These are phyloP conservation scores for Gossypium turneri DNA, from an alignment of 345 rosid species.

Conservation along the genomic window DNA sequence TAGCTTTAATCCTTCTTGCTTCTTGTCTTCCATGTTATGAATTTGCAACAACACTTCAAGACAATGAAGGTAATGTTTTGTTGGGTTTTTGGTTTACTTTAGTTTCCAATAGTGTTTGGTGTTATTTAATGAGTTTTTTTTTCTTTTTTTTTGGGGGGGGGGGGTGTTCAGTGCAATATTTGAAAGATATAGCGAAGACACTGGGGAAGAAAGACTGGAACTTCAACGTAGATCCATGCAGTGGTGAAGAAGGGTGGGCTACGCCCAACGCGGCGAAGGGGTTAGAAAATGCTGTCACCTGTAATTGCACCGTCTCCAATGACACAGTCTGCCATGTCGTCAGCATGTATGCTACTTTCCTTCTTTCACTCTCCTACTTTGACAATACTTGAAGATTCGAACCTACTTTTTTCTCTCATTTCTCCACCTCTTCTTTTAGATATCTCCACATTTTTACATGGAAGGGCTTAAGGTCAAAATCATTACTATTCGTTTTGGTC, in stretches of 20 bases:
- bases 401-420: background rate
- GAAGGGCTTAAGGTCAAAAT: too few species aligned
- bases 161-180: conserved; percentile 36
- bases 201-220: conserved; percentile 50
- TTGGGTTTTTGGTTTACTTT: background rate
- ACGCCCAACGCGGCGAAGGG: conserved; percentile 1
- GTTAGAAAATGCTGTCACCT: conserved; percentile 29
- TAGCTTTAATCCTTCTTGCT: conserved; percentile 15
- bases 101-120: background rate
- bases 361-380: background rate
- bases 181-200: conserved; percentile 36
- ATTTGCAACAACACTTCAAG: conserved; percentile 27
- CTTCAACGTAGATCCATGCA: conserved; percentile 53
- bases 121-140: background rate
- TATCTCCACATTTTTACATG: background rate
- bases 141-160: background rate
- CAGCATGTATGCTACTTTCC: conserved; percentile 8
- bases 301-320: conserved; percentile 35
- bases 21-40: conserved; percentile 18
- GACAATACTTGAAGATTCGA: too few species aligned
- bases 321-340: conserved; percentile 38
- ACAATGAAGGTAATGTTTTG: conserved; percentile 30
- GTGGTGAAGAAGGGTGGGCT: conserved; percentile 36
- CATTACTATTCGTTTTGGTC: too few species aligned
- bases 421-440: background rate